Percentiles rank a stretch among this genome's conserved stretches.
Evolutionary conservation across 2,329 filamentous ascomycete genomes (phyloP).

Genomic region (Claviceps maximensis): DNA sequence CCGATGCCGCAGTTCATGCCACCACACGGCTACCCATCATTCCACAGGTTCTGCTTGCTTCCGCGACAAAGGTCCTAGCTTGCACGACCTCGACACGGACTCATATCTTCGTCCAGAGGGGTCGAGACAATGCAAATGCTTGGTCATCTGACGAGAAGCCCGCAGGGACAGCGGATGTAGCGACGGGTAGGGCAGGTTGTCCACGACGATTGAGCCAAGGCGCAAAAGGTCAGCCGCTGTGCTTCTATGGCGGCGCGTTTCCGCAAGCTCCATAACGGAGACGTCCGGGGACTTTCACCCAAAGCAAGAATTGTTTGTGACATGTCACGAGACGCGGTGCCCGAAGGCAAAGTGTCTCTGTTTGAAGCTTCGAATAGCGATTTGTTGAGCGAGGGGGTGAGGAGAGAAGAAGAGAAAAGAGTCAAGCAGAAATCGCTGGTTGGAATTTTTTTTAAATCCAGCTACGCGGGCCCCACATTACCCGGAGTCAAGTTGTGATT

Average conservation of each 20-base stretch:
- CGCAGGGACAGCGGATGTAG: slow-evolving; percentile 24
- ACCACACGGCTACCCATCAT: slow-evolving; percentile 36
- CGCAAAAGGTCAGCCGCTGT: slow-evolving; percentile 72
- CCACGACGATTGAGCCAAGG: slow-evolving; percentile 35
- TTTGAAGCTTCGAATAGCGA: slow-evolving; percentile 99
- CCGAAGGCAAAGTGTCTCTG: slow-evolving; percentile 40
- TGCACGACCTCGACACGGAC: slow-evolving; percentile 38
- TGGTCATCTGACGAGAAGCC: neutral
- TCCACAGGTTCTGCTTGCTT: slow-evolving; percentile 13
- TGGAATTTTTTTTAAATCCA: slow-evolving; percentile 18
- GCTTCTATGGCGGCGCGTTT: slow-evolving; percentile 99
- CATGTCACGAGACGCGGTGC: slow-evolving; percentile 21
- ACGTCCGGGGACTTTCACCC: slow-evolving; percentile 99
- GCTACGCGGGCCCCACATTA: slow-evolving; percentile 10
- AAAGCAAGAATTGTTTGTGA: slow-evolving; percentile 48
- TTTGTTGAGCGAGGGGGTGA: slow-evolving; percentile 90
- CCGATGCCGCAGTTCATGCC: slow-evolving; percentile 26
- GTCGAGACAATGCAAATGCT: slow-evolving; percentile 22
- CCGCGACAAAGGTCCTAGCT: slow-evolving; percentile 5
- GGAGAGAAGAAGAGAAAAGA: slow-evolving; percentile 20
- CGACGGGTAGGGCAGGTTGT: slow-evolving; percentile 28
- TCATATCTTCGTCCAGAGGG: slow-evolving; percentile 78
- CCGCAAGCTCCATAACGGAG: slow-evolving; percentile 47
- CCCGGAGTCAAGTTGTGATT: neutral
- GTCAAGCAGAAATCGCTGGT: neutral